phyloP scores from a whole-genome alignment of 1,284 basidiomycete species.

The Marasmius fiardii region DNA sequence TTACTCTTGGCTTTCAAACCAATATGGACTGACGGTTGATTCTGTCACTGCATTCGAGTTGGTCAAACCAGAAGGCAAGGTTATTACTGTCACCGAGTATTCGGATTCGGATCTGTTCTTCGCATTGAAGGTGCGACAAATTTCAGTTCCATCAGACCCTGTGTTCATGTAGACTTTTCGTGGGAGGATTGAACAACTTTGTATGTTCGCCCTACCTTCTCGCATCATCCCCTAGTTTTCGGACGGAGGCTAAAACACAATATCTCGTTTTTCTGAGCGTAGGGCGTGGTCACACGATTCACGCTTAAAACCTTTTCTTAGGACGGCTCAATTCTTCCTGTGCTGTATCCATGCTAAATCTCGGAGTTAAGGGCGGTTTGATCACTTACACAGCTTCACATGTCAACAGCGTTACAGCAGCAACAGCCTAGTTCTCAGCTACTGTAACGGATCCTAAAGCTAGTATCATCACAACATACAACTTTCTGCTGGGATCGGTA shows the following conservation, averaged over 20 bases:
- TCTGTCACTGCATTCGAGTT: slow-evolving; percentile 32
- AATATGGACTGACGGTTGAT: slow-evolving; percentile 38
- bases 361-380: slow-evolving; percentile 48
- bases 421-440: slow-evolving; percentile 47
- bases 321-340: slow-evolving; percentile 9
- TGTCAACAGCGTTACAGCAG: slow-evolving; percentile 37
- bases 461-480: slow-evolving; percentile 51
- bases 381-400: slow-evolving; percentile 37
- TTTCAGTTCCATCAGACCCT: background rate
- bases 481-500: slow-evolving; percentile 41
- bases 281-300: slow-evolving; percentile 52
- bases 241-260: background rate
- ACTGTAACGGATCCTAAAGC: slow-evolving; percentile 59
- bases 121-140: slow-evolving; percentile 26
- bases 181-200: slow-evolving; percentile 34
- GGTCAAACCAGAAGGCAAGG: slow-evolving; percentile 34
- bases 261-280: background rate
- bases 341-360: background rate
- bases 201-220: slow-evolving; percentile 22
- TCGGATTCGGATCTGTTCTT: slow-evolving; percentile 35
- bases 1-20: slow-evolving; percentile 37
- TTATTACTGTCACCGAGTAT: slow-evolving; percentile 24
- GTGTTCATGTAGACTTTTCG: too few species aligned
- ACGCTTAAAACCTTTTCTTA: slow-evolving; percentile 42
- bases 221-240: background rate